Conservation (phyloP, 192 early-diverging fungal genomes). For the Backusella luteola region DNA sequence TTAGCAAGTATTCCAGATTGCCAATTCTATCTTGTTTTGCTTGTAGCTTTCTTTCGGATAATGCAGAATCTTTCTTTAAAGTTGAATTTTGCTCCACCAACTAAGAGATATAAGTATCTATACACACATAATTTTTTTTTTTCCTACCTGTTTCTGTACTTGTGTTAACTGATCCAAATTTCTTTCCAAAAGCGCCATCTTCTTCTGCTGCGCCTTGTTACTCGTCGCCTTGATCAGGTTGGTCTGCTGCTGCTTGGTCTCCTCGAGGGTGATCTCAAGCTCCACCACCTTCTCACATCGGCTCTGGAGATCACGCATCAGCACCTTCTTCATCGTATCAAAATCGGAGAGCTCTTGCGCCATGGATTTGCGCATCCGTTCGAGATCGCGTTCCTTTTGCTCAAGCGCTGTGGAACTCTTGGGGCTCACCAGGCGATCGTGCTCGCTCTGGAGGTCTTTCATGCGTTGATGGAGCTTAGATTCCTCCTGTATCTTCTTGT, state of each 20-base stretch:
- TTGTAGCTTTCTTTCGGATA: constrained; percentile 86
- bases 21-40: constrained; percentile 91
- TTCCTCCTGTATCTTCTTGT: constrained; percentile 68
- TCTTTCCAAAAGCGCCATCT: constrained; percentile 94
- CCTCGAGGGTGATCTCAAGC: constrained; percentile 94
- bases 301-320: constrained; percentile 97
- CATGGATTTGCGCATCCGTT: constrained; percentile 60
- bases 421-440: constrained; percentile 31
- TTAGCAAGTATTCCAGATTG: constrained; percentile 80
- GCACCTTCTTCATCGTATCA: constrained; percentile 96
- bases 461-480: constrained; percentile 54
- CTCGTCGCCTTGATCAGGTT: constrained; percentile 77
- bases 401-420: not conserved
- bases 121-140: not conserved
- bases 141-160: constrained; percentile 78
- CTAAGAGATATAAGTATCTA: constrained; percentile 7
- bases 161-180: constrained; percentile 94
- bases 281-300: constrained; percentile 99
- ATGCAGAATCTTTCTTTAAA: constrained; percentile 89
- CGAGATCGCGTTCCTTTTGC: constrained; percentile 72
- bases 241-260: constrained; percentile 87
- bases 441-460: constrained; percentile 57
- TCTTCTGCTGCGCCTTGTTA: constrained; percentile 84
- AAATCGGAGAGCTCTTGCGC: constrained; percentile 76
- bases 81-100: constrained; percentile 94